phyloP scores from a whole-genome alignment of 306 rosid species.

The Alnus rubra region DNA sequence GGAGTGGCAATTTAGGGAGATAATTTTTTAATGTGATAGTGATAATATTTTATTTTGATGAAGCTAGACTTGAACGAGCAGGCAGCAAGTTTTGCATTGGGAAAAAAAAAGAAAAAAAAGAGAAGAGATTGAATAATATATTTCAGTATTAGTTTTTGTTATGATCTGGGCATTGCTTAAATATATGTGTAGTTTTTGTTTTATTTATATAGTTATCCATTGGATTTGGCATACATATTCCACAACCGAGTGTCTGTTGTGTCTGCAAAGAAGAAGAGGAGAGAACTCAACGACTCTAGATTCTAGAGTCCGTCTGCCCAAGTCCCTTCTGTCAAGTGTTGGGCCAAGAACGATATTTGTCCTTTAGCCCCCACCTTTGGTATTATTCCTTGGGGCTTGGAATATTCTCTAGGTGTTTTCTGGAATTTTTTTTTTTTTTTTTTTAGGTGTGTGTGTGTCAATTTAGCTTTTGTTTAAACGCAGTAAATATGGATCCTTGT shows the following conservation, averaged over 20 bases:
- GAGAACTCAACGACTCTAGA: neutral
- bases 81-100: neutral
- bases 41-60: neutral
- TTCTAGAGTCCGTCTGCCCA: neutral
- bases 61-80: neutral
- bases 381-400: slow-evolving; percentile 15
- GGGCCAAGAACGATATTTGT: neutral
- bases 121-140: neutral
- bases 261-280: neutral
- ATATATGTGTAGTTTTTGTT: neutral
- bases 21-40: neutral
- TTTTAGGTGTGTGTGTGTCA: neutral
- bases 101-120: neutral
- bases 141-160: neutral
- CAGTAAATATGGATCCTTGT: neutral
- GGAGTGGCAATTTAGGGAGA: neutral
- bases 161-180: neutral
- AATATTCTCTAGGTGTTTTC: neutral
- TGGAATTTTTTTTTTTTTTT: neutral
- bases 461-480: neutral
- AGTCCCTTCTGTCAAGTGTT: neutral
- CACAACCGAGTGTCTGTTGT: neutral
- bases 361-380: neutral
- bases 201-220: neutral
- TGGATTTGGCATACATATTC: too few species aligned